Evolutionary conservation across 192 early-diverging fungal species (phyloP).

Genomic region (Gonapodya sp.): DNA sequence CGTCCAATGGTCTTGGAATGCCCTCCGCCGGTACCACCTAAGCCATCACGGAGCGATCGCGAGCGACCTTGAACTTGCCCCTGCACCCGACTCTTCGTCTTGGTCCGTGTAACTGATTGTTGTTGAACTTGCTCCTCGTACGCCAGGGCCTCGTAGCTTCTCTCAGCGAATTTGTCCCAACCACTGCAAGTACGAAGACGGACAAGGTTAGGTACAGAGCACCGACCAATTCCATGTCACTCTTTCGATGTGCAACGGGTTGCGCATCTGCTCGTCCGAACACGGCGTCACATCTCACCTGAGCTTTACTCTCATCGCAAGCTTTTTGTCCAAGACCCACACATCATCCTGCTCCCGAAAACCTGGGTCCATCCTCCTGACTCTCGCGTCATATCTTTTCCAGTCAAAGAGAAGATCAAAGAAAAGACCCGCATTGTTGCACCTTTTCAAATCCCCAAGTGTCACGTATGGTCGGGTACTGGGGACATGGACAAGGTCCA

Average conservation of each 20-base stretch:
- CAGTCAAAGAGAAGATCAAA: slow-evolving; percentile 56
- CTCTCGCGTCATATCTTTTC: slow-evolving; percentile 40
- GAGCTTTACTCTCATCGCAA: background rate
- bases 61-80: background rate
- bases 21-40: background rate
- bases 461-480: slow-evolving; percentile 20
- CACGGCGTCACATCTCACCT: slow-evolving; percentile 15
- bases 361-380: slow-evolving; percentile 39
- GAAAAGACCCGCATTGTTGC: slow-evolving; percentile 29
- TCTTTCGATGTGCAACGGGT: no score
- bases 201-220: background rate
- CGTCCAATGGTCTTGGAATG: background rate
- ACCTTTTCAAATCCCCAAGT: slow-evolving; percentile 34
- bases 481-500: background rate
- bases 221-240: background rate
- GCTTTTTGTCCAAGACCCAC: slow-evolving; percentile 21
- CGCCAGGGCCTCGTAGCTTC: slow-evolving; percentile 37
- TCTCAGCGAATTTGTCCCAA: slow-evolving; percentile 53
- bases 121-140: background rate
- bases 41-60: background rate
- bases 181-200: slow-evolving; percentile 24
- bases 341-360: slow-evolving; percentile 51
- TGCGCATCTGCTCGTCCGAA: no score
- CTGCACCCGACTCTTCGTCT: background rate
- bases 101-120: background rate